A percentile compares a stretch with the other conserved stretches of the same genome.
Conservation (phyloP, 768 basidiomycete genomes). For the Boletus reticuloceps region DNA sequence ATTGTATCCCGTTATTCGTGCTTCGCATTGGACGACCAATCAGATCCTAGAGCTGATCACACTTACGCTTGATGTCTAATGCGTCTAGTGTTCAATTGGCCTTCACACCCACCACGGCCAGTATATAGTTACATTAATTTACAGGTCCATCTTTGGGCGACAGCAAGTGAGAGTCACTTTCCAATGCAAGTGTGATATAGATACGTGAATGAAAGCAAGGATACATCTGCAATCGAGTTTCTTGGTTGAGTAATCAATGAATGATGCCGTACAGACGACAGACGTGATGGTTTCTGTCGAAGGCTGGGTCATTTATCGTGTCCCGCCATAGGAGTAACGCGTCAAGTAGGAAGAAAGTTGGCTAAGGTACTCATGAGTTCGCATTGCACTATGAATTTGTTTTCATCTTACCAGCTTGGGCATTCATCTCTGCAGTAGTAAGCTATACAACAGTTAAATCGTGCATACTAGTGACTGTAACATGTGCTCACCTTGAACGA, state of each 20-base stretch:
- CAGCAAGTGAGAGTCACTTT: constrained; percentile 18
- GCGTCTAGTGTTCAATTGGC: neutral
- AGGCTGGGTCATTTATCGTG: neutral
- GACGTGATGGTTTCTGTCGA: constrained; percentile 5
- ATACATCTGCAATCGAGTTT: constrained; percentile 23
- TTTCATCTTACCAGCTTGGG: constrained; percentile 61
- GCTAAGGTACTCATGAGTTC: constrained; percentile 36
- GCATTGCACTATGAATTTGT: neutral
- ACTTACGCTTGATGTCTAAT: neutral
- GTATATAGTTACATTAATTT: constrained; percentile 32
- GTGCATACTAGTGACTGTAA: neutral
- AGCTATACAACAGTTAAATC: constrained; percentile 27
- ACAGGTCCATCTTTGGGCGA: constrained; percentile 15
- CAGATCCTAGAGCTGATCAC: constrained; percentile 9
- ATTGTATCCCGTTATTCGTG: constrained; percentile 19
- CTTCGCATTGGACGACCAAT: constrained; percentile 6
- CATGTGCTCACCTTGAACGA: constrained; percentile 68
- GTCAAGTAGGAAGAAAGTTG: constrained; percentile 60
- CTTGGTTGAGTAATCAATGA: constrained; percentile 14
- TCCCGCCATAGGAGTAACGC: neutral
- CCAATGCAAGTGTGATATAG: constrained; percentile 29
- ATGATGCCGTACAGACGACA: constrained; percentile 10
- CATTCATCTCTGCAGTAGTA: constrained; percentile 42
- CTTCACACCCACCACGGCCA: neutral
- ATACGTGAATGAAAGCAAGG: constrained; percentile 26